Evolutionary conservation across 805 yeast genomes (phyloP), one percentile per base, ranked within the genome.

Genomic region (Spathaspora arborariae): DNA sequence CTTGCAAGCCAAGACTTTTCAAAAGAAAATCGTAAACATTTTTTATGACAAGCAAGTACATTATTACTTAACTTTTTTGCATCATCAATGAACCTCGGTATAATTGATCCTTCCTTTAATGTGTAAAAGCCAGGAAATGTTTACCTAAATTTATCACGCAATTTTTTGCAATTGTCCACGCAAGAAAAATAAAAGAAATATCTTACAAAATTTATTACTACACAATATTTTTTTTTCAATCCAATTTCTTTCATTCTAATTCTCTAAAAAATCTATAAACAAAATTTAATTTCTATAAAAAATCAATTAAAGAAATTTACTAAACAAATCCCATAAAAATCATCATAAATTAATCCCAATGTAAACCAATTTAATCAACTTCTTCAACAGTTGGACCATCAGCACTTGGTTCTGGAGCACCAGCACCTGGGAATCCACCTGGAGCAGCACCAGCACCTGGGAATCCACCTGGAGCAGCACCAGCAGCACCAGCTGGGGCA

Each of bases 401-500:
- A 56, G 60, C 57, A 42, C 63, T 51, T 47, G 74, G 65, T 45
- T 61, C 72, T 49, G 63, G 57, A 50, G 69, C 68, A 63, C 82
- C n/a, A n/a, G n/a, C n/a, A n/a, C n/a, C n/a, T n/a, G n/a, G n/a
- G n/a, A n/a, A n/a, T n/a, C n/a, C n/a, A n/a, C 27, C 27, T 24
- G 27, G 27, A 13, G 11, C 8, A 9, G 13, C 27, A 24, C 27
- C 27, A 24, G 27, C 27, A 24, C 27, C 27, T 24, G 27, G 27
- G 27, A 24, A 24, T 24, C 27, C 27, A 45, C 67, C 76, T 54
- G 71, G 71, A 62, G 82, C 82, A 24, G 27, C 35, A 69, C 76
- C 82, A 53, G 72, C 80, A 48, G 75, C 70, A 62, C 68, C 69
- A 59, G 78, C 88, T 63, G 85, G 83, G 56, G 84, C 85, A 70